phyloP scores from a whole-genome alignment of 2,329 filamentous ascomycete species.

The Claviceps quebecensis region DNA sequence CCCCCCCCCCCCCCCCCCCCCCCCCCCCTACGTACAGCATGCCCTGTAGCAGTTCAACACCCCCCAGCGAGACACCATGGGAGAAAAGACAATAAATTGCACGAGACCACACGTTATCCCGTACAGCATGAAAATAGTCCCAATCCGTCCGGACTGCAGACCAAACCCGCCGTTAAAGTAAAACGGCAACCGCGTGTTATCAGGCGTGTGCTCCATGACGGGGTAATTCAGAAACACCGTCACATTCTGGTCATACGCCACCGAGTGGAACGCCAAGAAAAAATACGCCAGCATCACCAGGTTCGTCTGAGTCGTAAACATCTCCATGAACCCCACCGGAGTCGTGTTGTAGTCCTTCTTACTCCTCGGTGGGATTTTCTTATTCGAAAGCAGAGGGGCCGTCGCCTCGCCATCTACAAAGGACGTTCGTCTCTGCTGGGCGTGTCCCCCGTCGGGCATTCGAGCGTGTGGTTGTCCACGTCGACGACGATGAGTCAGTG shows the following conservation, averaged over 20 bases:
- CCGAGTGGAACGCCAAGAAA: constrained; percentile 65
- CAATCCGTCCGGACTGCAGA: constrained; percentile 57
- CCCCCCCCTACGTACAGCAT: constrained; percentile 39
- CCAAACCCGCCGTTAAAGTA: constrained; percentile 77
- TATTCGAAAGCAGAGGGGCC: constrained; percentile 35
- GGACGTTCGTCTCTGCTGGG: constrained; percentile 25
- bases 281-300: constrained; percentile 68
- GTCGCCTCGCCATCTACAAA: constrained; percentile 43
- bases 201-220: constrained; percentile 37
- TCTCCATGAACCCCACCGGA: constrained; percentile 37
- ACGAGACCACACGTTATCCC: constrained; percentile 65
- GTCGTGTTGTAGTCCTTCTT: constrained; percentile 8
- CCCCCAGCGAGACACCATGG: constrained; percentile 57
- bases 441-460: not conserved
- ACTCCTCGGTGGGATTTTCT: constrained; percentile 14
- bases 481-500: constrained; percentile 14
- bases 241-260: constrained; percentile 77
- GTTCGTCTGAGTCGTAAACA: constrained; percentile 60
- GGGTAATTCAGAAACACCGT: constrained; percentile 81
- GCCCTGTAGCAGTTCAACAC: constrained; percentile 58
- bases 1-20: no score
- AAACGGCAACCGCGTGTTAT: constrained; percentile 54
- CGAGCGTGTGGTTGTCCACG: no score
- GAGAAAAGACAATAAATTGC: constrained; percentile 78
- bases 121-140: constrained; percentile 72